Percentiles rank a stretch among this genome's conserved stretches.
Conservation (phyloP, 2,329 filamentous ascomycete species). For the Alternaria rosae region DNA sequence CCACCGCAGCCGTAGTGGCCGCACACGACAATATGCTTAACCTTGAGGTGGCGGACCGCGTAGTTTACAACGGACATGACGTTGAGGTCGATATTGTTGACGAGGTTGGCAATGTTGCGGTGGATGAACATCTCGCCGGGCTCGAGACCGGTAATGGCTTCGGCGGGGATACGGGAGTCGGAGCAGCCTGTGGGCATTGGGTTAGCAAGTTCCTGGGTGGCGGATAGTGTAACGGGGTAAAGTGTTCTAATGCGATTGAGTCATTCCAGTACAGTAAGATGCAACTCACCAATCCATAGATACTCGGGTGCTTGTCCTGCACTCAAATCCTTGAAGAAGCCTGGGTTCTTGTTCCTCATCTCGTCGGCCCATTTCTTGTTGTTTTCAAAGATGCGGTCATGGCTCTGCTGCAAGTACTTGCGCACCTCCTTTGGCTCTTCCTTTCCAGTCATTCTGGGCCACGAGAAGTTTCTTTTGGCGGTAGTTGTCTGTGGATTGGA, state of each 20-base stretch:
- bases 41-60: conserved; percentile 55
- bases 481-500: neutral
- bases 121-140: conserved; percentile 47
- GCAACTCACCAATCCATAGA: conserved; percentile 57
- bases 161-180: conserved; percentile 51
- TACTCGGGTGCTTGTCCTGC: conserved; percentile 74
- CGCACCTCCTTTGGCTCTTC: conserved; percentile 35
- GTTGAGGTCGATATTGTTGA: conserved; percentile 52
- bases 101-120: conserved; percentile 49
- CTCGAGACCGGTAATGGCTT: conserved; percentile 51
- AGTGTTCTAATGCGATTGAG: neutral
- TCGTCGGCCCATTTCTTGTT: conserved; percentile 71
- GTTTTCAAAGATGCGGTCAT: conserved; percentile 73
- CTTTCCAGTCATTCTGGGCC: conserved; percentile 31
- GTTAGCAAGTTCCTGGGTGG: neutral
- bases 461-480: conserved; percentile 14
- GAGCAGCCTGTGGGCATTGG: conserved; percentile 41
- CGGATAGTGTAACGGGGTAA: neutral
- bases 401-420: conserved; percentile 67
- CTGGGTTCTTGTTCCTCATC: conserved; percentile 66
- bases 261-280: neutral
- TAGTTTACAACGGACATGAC: conserved; percentile 53
- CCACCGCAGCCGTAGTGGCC: conserved; percentile 74
- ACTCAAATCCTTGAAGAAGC: conserved; percentile 70
- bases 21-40: conserved; percentile 74